Conservation (phyloP, 805 yeast species). For the Blastobotrys terrestris region DNA sequence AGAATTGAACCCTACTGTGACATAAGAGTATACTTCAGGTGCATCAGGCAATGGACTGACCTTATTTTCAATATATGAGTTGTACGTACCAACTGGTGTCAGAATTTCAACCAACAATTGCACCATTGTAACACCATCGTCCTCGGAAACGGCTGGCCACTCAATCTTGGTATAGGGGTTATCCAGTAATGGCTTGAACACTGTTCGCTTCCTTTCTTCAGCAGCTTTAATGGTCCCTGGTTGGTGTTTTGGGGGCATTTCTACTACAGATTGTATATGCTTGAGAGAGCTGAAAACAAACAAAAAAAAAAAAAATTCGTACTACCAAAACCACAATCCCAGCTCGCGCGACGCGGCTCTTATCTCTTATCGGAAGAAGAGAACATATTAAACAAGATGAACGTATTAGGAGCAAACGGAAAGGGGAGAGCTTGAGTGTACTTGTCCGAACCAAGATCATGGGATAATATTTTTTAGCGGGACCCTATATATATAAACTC, state of each 20-base stretch:
- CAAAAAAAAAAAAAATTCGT: neutral
- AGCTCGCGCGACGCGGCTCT: neutral
- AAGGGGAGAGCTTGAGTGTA: too few relatives aligned
- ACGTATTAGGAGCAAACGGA: too few relatives aligned
- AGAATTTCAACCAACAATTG: slow-evolving; percentile 11
- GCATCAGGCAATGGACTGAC: slow-evolving; percentile 4
- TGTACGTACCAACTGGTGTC: slow-evolving; percentile 9
- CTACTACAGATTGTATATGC: neutral
- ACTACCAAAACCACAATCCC: too few relatives aligned
- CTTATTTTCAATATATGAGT: neutral
- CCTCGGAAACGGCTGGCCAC: slow-evolving; percentile 15
- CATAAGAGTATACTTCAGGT: slow-evolving; percentile 6
- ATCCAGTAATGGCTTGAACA: slow-evolving; percentile 24
- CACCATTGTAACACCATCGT: slow-evolving; percentile 9
- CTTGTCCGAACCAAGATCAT: too few relatives aligned
- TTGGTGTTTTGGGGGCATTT: slow-evolving; percentile 1
- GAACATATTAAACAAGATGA: too few relatives aligned
- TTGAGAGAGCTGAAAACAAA: neutral
- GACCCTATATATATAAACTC: too few relatives aligned
- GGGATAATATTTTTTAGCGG: too few relatives aligned
- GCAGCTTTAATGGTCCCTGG: slow-evolving; percentile 7
- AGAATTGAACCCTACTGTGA: slow-evolving; percentile 19
- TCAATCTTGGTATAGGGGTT: slow-evolving; percentile 20
- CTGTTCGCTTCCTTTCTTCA: slow-evolving; percentile 16
- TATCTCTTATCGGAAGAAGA: neutral